A percentile compares a stretch with the other conserved stretches of the same genome.
Conservation (phyloP, 805 yeast genomes). For the Kluyveromyces lactis region DNA sequence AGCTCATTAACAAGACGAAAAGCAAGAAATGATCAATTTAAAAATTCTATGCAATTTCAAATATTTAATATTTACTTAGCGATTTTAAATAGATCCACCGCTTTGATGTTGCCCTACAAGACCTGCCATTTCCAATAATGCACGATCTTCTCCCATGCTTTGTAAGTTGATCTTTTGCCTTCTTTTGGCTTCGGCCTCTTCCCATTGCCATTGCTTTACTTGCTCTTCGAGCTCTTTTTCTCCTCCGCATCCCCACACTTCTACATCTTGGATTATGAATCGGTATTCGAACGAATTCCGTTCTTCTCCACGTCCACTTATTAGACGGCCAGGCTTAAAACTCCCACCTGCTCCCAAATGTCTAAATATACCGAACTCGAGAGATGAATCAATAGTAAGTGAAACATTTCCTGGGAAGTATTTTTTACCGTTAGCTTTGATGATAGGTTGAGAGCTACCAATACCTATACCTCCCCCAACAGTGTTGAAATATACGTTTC, state of each 20-base stretch:
- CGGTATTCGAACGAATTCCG: slow-evolving; percentile 50
- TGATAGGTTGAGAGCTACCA: slow-evolving; percentile 60
- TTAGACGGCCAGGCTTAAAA: slow-evolving; percentile 30
- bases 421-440: slow-evolving; percentile 37
- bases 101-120: slow-evolving; percentile 41
- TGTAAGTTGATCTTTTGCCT: slow-evolving; percentile 62
- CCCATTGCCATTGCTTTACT: slow-evolving; percentile 81
- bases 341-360: slow-evolving; percentile 53
- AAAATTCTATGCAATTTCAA: background rate
- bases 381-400: slow-evolving; percentile 62
- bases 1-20: slow-evolving; percentile 51
- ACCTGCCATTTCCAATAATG: slow-evolving; percentile 79
- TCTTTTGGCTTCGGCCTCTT: slow-evolving; percentile 73
- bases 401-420: slow-evolving; percentile 72
- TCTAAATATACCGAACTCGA: slow-evolving; percentile 77
- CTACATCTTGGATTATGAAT: slow-evolving; percentile 64
- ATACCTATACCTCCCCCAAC: slow-evolving; percentile 77
- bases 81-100: slow-evolving; percentile 38
- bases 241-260: slow-evolving; percentile 90
- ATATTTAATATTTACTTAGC: background rate
- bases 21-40: slow-evolving; percentile 25
- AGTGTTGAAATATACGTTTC: slow-evolving; percentile 57
- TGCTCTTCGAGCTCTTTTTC: slow-evolving; percentile 72
- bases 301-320: slow-evolving; percentile 13
- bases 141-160: slow-evolving; percentile 71